Evolutionary conservation across 192 early-diverging fungal species (phyloP).

Genomic region (Mortierella hygrophila): DNA sequence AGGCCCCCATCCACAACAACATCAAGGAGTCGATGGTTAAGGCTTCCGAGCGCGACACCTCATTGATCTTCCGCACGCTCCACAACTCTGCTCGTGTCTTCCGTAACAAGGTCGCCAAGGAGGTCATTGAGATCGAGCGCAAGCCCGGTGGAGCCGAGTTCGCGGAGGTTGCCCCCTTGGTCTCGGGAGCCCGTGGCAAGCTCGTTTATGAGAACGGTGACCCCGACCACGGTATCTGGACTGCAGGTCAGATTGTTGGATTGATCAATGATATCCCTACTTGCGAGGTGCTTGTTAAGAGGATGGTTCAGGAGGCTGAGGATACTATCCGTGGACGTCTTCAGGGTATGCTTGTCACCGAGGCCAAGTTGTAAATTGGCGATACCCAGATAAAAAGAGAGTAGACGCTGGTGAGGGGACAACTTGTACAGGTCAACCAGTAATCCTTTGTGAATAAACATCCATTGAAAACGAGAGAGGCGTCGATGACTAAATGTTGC

Average conservation of each 20-base stretch:
- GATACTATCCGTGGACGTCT: conserved; percentile 52
- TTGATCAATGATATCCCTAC: conserved; percentile 86
- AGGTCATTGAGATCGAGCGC: conserved; percentile 78
- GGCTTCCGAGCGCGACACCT: conserved; percentile 72
- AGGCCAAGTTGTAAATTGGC: conserved; percentile 38
- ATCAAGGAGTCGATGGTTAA: conserved; percentile 82
- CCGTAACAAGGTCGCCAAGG: conserved; percentile 75
- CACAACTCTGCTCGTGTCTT: conserved; percentile 86
- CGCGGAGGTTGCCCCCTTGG: conserved; percentile 76
- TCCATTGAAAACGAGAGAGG: no score
- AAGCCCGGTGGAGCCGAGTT: conserved; percentile 73
- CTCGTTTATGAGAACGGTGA: conserved; percentile 70
- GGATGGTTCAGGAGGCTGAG: conserved; percentile 70
- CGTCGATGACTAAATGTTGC: background rate
- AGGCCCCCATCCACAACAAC: conserved; percentile 79
- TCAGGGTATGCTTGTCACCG: conserved; percentile 31
- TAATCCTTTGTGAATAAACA: background rate
- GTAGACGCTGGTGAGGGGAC: background rate
- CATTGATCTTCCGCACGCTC: conserved; percentile 80
- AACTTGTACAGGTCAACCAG: conserved; percentile 5
- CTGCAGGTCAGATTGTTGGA: conserved; percentile 78
- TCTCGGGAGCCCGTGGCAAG: conserved; percentile 72
- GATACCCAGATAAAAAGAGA: background rate
- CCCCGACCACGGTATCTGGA: conserved; percentile 70
- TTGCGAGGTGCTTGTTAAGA: conserved; percentile 70